phyloP scores from a whole-genome alignment of 1,284 basidiomycete genomes.

The Mycena sp. region DNA sequence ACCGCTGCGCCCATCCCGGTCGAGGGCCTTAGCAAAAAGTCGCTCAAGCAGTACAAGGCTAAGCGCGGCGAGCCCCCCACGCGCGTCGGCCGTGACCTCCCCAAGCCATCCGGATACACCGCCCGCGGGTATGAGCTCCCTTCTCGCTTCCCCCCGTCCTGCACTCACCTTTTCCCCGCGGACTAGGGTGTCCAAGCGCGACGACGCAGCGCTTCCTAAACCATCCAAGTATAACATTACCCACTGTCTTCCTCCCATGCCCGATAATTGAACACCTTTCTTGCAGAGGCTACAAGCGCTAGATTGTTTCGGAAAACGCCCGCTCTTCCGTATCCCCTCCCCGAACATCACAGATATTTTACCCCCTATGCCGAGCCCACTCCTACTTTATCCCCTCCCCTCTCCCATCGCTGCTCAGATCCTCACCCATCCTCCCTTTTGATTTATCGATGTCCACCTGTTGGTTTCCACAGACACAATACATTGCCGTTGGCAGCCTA shows the following conservation, averaged over 20 bases:
- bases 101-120: conserved; percentile 30
- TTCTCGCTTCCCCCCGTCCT: not conserved
- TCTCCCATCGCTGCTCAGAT: too few species aligned
- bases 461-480: too few species aligned
- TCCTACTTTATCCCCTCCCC: too few species aligned
- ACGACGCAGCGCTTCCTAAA: conserved; percentile 25
- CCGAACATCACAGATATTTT: too few species aligned
- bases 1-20: conserved; percentile 33
- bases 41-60: conserved; percentile 48
- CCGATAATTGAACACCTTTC: not conserved
- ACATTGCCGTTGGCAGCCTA: too few species aligned
- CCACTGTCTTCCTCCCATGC: not conserved
- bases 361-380: too few species aligned
- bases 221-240: conserved; percentile 29
- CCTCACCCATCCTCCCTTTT: too few species aligned
- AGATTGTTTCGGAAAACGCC: not conserved
- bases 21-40: conserved; percentile 28
- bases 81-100: conserved; percentile 11
- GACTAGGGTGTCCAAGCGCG: conserved; percentile 24
- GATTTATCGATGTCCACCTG: too few species aligned
- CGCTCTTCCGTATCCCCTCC: too few species aligned
- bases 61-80: conserved; percentile 40
- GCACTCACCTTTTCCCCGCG: not conserved
- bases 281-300: conserved; percentile 4
- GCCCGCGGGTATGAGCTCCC: conserved; percentile 18